Conservation (phyloP, 2,329 filamentous ascomycete species). For the Fusarium sp. region DNA sequence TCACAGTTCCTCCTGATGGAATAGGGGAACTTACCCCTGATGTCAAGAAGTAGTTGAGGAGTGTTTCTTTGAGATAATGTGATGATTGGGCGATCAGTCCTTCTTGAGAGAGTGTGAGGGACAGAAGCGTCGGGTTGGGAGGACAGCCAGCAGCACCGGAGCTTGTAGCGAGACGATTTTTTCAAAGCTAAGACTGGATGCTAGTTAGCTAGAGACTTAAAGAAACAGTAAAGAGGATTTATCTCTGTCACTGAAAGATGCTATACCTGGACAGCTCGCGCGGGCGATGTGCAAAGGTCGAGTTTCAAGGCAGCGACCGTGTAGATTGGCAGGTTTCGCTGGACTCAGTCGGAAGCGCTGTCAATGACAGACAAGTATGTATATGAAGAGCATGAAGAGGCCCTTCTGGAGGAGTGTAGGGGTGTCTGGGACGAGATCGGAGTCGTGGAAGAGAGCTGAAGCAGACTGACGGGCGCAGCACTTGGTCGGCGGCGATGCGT, state of each 20-base stretch:
- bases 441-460: background rate
- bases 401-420: background rate
- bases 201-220: background rate
- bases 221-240: too few relatives aligned
- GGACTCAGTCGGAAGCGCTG: background rate
- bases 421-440: background rate
- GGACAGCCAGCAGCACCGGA: background rate
- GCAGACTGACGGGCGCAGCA: background rate
- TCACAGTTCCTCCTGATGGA: background rate
- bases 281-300: background rate
- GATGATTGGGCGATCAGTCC: background rate
- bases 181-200: background rate
- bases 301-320: background rate
- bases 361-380: background rate
- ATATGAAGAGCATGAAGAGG: background rate
- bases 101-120: background rate
- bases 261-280: too few relatives aligned
- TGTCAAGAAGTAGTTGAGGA: too few relatives aligned
- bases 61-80: background rate
- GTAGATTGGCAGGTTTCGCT: background rate
- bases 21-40: background rate
- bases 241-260: too few relatives aligned
- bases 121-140: background rate
- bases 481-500: background rate
- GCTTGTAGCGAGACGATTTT: background rate